Conservation (phyloP, 805 yeast species). For the Candida bentonensis region DNA sequence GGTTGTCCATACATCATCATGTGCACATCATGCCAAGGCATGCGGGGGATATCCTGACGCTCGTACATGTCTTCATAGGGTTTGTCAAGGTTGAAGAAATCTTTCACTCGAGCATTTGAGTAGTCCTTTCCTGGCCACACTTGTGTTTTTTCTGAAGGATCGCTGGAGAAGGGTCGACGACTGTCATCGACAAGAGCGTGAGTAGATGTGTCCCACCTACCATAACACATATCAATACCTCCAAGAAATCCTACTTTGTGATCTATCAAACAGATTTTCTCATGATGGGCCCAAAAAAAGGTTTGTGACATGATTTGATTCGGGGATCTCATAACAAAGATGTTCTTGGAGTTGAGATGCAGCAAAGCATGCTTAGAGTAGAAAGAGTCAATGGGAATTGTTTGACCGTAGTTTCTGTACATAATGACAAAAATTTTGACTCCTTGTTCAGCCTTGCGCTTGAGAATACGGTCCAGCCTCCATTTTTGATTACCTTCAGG, state of each 20-base stretch:
- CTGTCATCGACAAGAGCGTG: conserved; percentile 78
- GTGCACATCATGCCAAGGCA: conserved; percentile 99
- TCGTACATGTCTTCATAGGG: conserved; percentile 92
- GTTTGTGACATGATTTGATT: conserved; percentile 80
- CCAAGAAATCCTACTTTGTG: conserved; percentile 84
- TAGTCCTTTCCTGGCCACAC: conserved; percentile 94
- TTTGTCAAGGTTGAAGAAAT: conserved; percentile 63
- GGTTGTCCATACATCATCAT: conserved; percentile 91
- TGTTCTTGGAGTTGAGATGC: conserved; percentile 60
- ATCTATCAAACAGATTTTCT: conserved; percentile 76
- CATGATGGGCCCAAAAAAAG: conserved; percentile 98
- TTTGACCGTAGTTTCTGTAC: conserved; percentile 85
- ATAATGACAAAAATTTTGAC: conserved; percentile 85
- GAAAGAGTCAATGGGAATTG: conserved; percentile 84
- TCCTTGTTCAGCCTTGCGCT: conserved; percentile 85
- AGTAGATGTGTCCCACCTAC: conserved; percentile 93
- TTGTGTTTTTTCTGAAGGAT: conserved; percentile 36
- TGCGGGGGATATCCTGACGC: conserved; percentile 65
- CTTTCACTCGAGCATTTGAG: conserved; percentile 88
- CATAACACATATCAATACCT: conserved; percentile 91
- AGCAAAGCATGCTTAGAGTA: conserved; percentile 91
- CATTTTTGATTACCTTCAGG: conserved; percentile 90
- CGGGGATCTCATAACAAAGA: conserved; percentile 87
- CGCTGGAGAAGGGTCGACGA: conserved; percentile 22
- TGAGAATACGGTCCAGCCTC: conserved; percentile 78